Percentiles rank a stretch among this genome's conserved stretches.
Conservation (phyloP, 1,284 basidiomycete genomes). For the Wallemia hederae region DNA sequence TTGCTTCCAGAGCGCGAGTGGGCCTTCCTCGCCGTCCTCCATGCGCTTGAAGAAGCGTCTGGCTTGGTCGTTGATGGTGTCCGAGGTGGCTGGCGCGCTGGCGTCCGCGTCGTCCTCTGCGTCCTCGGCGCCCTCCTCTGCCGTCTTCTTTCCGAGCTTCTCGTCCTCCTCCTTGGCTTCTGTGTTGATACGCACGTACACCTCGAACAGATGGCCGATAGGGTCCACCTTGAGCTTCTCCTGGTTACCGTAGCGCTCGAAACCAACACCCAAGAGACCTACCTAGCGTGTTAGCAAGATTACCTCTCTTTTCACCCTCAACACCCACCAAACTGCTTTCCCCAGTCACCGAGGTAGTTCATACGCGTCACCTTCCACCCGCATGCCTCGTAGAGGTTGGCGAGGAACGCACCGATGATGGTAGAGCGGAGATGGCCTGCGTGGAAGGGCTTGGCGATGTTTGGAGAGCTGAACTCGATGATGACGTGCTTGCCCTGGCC, state of each 20-base stretch:
- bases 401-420: constrained; percentile 83
- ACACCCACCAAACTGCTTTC: constrained; percentile 37
- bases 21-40: constrained; percentile 69
- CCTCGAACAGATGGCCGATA: constrained; percentile 77
- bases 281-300: constrained; percentile 17
- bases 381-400: constrained; percentile 68
- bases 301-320: constrained; percentile 9
- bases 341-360: constrained; percentile 92
- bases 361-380: constrained; percentile 74
- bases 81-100: constrained; percentile 10
- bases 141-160: constrained; percentile 23
- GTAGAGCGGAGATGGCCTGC: constrained; percentile 89
- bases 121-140: constrained; percentile 6
- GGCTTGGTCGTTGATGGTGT: constrained; percentile 39
- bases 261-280: constrained; percentile 71
- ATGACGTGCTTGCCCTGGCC: constrained; percentile 46
- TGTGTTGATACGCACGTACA: constrained; percentile 81
- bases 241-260: constrained; percentile 65
- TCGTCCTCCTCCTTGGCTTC: constrained; percentile 28
- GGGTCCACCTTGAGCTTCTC: constrained; percentile 59
- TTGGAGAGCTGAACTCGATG: constrained; percentile 77
- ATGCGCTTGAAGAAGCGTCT: constrained; percentile 81
- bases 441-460: constrained; percentile 97
- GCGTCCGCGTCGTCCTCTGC: constrained; percentile 5
- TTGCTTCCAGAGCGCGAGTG: constrained; percentile 61